Conservation (phyloP, 2,329 filamentous ascomycete genomes). For the Claviceps paspali region DNA sequence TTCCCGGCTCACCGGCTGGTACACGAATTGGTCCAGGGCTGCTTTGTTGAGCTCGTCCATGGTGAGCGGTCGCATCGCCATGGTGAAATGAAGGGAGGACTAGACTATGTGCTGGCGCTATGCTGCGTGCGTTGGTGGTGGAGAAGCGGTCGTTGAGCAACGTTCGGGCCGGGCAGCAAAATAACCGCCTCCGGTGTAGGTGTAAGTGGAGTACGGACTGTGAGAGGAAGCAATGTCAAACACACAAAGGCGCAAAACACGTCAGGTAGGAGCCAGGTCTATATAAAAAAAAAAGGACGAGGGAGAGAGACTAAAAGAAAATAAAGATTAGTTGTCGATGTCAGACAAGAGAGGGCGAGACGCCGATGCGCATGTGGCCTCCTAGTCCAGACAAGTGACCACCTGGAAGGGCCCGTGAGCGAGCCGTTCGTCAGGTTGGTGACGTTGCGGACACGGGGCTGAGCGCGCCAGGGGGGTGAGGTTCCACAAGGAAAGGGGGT, state of each 20-base stretch:
- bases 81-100: constrained; percentile 15
- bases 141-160: background rate
- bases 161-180: constrained; percentile 3
- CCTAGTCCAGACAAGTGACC: constrained; percentile 13
- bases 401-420: constrained; percentile 14
- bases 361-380: constrained; percentile 17
- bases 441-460: constrained; percentile 30
- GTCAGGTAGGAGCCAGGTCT: background rate
- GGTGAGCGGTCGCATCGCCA: constrained; percentile 33
- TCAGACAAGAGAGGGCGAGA: constrained; percentile 9
- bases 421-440: constrained; percentile 23
- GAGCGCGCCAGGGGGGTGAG: constrained; percentile 12
- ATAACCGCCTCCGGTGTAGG: background rate
- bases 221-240: background rate
- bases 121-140: background rate
- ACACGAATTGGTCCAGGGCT: constrained; percentile 69
- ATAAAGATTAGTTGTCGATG: constrained; percentile 4
- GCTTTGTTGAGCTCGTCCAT: constrained; percentile 50
- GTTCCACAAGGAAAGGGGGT: background rate
- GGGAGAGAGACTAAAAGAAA: constrained; percentile 7
- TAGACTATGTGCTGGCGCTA: background rate
- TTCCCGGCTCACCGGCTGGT: constrained; percentile 54
- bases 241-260: background rate
- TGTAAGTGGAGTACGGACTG: constrained; percentile 3
- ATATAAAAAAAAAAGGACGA: constrained; percentile 9